Evolutionary conservation across 2,329 filamentous ascomycete genomes (phyloP), one percentile per base, ranked within the genome.

Genomic region (Neodidymelliopsis sp.): DNA sequence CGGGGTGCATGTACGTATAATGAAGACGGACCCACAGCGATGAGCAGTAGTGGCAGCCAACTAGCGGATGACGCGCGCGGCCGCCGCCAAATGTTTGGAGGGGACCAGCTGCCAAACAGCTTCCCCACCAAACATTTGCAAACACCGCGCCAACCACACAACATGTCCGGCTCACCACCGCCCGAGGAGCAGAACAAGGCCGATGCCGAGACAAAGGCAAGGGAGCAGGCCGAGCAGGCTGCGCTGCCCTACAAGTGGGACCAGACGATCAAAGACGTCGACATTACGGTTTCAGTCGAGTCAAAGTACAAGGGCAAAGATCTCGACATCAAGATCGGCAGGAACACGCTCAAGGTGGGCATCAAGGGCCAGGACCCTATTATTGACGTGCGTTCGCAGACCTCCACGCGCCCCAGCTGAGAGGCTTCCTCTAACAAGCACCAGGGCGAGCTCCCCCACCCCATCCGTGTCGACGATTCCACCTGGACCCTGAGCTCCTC

Each of bases 171-270:
- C 53, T 81, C 79, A 12, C 80, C 80, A 4, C 76, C 80, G 11
- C 78, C 80, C 16, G 75, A 78, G 48, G 79, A 83, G 66, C 82
- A 80, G 53, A 77, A 80, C 50, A 76, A 73, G 55, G 75, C 79
- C 58, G 83, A 86, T 65, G 78, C 77, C 56, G 83, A 83, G 62
- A 79, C 79, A 59, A 81, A 81, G 65, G 87, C 85, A 54, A 86
- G 87, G 71, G 91, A 99, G 77, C 80, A 83, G 47, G 88, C 87
- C 64, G 94, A 99, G 77, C 94, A 99, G 79, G 88, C 86, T 30
- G 84, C 87, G 18, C 86, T 99, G 30, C 94, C 94, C 1, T 99
- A 99, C 85, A 94, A 95, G 78, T 99, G 94, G 94, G 89, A 84
- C 9, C 94, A 99, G 77, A 92, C 89, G 18, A 96, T 99, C 71